A percentile compares a stretch with the other conserved stretches of the same genome.
Conservation (phyloP, 257 asterid species). For the Solanum neorickii region DNA sequence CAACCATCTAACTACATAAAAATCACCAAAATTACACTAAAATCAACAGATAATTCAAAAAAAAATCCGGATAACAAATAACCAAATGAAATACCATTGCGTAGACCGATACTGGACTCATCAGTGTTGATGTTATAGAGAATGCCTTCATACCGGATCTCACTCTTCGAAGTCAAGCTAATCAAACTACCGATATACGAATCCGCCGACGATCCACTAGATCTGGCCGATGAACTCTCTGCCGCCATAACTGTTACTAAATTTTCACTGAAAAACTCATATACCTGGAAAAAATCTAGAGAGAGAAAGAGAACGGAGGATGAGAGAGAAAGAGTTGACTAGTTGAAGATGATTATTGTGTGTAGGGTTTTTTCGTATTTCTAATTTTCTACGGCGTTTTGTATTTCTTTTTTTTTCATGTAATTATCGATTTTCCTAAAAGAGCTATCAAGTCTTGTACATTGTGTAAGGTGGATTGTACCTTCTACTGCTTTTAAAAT, state of each 20-base stretch:
- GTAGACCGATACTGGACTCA: slow-evolving; percentile 91
- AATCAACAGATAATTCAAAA: not conserved
- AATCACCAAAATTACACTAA: not conserved
- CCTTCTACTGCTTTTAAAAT: not conserved
- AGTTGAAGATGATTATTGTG: not conserved
- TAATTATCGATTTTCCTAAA: not conserved
- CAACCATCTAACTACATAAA: not conserved
- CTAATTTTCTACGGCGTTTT: not conserved
- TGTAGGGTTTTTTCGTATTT: not conserved
- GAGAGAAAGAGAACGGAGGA: not conserved
- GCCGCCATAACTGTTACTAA: not conserved
- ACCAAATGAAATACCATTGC: slow-evolving; percentile 44
- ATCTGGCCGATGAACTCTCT: slow-evolving; percentile 40
- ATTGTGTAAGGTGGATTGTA: not conserved
- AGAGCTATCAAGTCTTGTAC: not conserved
- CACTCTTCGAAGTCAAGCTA: slow-evolving; percentile 92
- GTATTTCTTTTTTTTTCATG: not conserved
- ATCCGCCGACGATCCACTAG: slow-evolving; percentile 69
- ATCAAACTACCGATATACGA: slow-evolving; percentile 89
- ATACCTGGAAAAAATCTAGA: not conserved
- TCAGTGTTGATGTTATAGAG: slow-evolving; percentile 84
- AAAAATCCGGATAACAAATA: not conserved
- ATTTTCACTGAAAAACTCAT: not conserved
- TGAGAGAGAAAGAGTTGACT: not conserved
- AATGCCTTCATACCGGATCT: slow-evolving; percentile 90